A percentile compares a stretch with the other conserved stretches of the same genome.
Evolutionary conservation across 2,329 filamentous ascomycete genomes (phyloP).

Genomic region (Colletotrichum agaves): DNA sequence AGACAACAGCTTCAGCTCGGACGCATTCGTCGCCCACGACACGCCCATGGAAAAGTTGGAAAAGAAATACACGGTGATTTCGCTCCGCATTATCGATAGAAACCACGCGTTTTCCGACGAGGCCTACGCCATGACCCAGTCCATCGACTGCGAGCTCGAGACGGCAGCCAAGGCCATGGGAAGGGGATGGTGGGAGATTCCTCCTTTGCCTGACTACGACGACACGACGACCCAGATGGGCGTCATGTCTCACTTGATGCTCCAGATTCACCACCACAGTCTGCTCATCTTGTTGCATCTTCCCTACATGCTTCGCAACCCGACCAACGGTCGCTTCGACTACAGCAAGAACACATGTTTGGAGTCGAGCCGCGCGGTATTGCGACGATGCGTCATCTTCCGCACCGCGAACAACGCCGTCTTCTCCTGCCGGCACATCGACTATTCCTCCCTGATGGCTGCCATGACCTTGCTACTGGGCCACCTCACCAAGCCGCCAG

Average conservation of each 20-base stretch:
- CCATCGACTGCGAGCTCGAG: conserved; percentile 60
- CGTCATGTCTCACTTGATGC: conserved; percentile 49
- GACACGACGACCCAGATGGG: conserved; percentile 31
- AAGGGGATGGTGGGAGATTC: conserved; percentile 60
- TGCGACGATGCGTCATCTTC: conserved; percentile 60
- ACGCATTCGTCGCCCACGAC: conserved; percentile 44
- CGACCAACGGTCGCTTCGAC: conserved; percentile 52
- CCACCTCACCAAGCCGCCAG: conserved; percentile 51
- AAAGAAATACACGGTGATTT: conserved; percentile 54
- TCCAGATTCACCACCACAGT: conserved; percentile 62
- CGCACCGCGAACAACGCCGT: conserved; percentile 51
- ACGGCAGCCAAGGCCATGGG: conserved; percentile 54
- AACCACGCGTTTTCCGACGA: conserved; percentile 51
- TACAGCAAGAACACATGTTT: conserved; percentile 61
- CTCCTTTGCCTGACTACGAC: conserved; percentile 41
- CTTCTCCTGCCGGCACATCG: conserved; percentile 58
- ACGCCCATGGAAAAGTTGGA: conserved; percentile 56
- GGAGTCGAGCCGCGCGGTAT: conserved; percentile 61
- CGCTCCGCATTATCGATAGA: conserved; percentile 58
- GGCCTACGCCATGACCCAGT: conserved; percentile 53
- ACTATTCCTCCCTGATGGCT: conserved; percentile 63
- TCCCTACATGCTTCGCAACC: conserved; percentile 61
- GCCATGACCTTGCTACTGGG: conserved; percentile 62
- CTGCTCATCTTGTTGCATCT: conserved; percentile 64
- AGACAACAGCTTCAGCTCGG: conserved; percentile 51